Base-by-base conservation (phyloP, 306 rosid genomes). In the Quercus gilva region DNA sequence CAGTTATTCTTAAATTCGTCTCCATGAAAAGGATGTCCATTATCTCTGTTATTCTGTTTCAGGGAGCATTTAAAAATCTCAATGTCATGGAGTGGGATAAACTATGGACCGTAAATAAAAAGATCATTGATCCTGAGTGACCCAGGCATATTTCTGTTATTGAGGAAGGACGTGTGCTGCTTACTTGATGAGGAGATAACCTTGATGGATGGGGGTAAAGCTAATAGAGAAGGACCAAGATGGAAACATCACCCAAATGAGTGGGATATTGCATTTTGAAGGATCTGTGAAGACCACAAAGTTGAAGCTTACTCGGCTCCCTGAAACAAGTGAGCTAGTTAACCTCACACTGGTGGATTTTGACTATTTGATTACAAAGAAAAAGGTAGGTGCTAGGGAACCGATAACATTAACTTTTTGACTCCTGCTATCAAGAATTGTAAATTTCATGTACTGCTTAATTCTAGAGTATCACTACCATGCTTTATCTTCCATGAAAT, bases 31-130 rank as follows among this genome's bases (percentile, higher is more conserved):
- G 53, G 49, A 80, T 53, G 63, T 64, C 55, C 69, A 63, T 71
- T 73, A 81, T 80, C 33, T 43, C 68, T 77, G 31, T 78, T 67
- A 57, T 69, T 69, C 37, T 72, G 51, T 81, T 80, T 41, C 56
- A 94, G 97, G 99, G 97, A 43, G 99, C 97, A 9, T 94, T 97
- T 1, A 94, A 86, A 84, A 91, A 94, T 84, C 95, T 91, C 81
- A 94, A 94, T 85, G 94, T 94, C 80, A 94, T 91, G 97, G 97
- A 94, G 74, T 94, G 97, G 97, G 99, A 94, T 90, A 94, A 90
- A 83, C 94, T 94, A 5, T 92, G 97, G 99, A 91, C 90, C 72
- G 89, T 92, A 69, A 92, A 94, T 82, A 94, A 91, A 80, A 94
- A 91, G 87, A 94, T 94, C 65, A 94, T 94, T 26, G 99, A 94